Conservation (phyloP, 805 yeast genomes). For the Wickerhamomyces rabaulensis region DNA sequence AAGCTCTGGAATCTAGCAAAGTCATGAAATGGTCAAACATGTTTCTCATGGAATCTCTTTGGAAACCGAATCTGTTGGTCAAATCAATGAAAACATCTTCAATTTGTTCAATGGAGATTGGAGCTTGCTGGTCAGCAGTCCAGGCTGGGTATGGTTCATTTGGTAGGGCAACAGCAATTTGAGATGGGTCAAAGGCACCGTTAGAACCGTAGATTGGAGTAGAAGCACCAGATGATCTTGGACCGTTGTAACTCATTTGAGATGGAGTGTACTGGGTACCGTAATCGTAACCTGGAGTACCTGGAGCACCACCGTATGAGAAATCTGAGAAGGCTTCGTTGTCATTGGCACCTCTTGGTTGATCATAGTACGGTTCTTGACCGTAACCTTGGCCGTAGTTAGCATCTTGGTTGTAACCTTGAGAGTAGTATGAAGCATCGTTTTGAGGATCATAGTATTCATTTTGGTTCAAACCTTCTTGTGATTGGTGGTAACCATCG, state of each 20-base stretch:
- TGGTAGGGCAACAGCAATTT: slow-evolving; percentile 64
- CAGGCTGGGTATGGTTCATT: slow-evolving; percentile 98
- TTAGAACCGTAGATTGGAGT: slow-evolving; percentile 85
- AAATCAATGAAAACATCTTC: slow-evolving; percentile 83
- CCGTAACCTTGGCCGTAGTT: slow-evolving; percentile 19
- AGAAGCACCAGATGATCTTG: slow-evolving; percentile 87
- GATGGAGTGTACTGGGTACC: slow-evolving; percentile 75
- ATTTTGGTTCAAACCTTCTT: slow-evolving; percentile 24
- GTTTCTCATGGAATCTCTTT: slow-evolving; percentile 90
- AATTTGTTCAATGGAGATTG: slow-evolving; percentile 76
- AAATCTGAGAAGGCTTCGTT: slow-evolving; percentile 67
- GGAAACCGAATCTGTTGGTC: slow-evolving; percentile 82
- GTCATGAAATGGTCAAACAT: slow-evolving; percentile 87
- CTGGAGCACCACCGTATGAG: slow-evolving; percentile 56
- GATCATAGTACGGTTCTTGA: slow-evolving; percentile 49
- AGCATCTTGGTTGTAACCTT: slow-evolving; percentile 44
- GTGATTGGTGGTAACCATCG: slow-evolving; percentile 29
- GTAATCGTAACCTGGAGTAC: slow-evolving; percentile 64
- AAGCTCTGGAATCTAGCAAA: slow-evolving; percentile 73
- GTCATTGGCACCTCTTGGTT: slow-evolving; percentile 39
- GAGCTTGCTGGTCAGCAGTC: slow-evolving; percentile 94
- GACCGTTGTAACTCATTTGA: slow-evolving; percentile 80
- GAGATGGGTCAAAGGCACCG: slow-evolving; percentile 50
- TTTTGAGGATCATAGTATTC: slow-evolving; percentile 26
- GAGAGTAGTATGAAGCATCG: slow-evolving; percentile 34